Base-by-base conservation (phyloP, 2,329 filamentous ascomycete genomes). In the Fusarium marasasianum region DNA sequence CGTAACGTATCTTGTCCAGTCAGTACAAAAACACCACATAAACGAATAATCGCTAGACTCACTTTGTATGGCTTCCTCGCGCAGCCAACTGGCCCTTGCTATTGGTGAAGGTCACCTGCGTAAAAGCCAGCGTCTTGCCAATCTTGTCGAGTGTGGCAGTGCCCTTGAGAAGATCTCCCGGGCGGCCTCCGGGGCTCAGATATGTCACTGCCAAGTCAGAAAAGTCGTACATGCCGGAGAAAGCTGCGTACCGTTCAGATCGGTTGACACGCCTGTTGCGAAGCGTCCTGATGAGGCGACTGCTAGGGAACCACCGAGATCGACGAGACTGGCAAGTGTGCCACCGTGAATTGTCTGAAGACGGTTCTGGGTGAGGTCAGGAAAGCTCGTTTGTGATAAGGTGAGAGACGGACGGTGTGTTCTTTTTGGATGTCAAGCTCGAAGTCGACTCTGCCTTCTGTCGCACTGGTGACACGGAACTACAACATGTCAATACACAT, bases 331-430 rank as follows among this genome's bases (percentile, higher is more conserved):
- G 8, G 93, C 93, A 35, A 96, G 91, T 0, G 93, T 94, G 8
- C 93, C 93, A 24, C 93, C 93, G 77, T 96, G 93, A 35, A 95
- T 87, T 41, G 92, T 95, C 60, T 91, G 88, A 0, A 96, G 85
- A 3, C 93, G 91, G 79, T 96, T 96, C 92, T 95, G 29, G 0
- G 1, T 4, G 11, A 8, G 0, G 1, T 14, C 1, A 37, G 12
- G 66, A n/a, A 6, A 10, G 12, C 6, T 5, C n/a, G 8, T 35
- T 12, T 9, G 12, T 4, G 4, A 7, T 15, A 6, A 69, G 18
- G 7, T 8, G 15, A 4, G 18, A n/a, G 26, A 75, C 86, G 68
- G 79, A 94, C 93, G 2, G 93, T 95, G 78, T 95, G 93, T 69
- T 94, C 88, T 73, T 92, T 91, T 59, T 91, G 84, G 69, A 96